Evolutionary conservation across 495 filamentous ascomycete genomes (phyloP).

Genomic region (Hyphodiscus hymeniophilus): DNA sequence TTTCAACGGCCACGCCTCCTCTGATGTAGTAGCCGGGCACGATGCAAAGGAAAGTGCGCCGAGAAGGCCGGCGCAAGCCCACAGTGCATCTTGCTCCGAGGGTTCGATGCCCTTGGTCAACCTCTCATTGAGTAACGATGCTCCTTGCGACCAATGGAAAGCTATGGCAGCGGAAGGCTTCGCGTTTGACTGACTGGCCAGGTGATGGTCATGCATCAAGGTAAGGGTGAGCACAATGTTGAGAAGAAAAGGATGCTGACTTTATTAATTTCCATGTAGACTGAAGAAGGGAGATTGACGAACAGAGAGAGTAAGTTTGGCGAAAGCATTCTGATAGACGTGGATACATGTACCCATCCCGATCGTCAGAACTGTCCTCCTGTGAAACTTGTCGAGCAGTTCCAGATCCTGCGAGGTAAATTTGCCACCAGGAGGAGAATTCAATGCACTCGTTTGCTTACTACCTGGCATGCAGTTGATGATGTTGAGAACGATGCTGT

Average conservation of each 20-base stretch:
- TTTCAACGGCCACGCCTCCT: conserved; percentile 34
- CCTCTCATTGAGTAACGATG: conserved; percentile 28
- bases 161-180: conserved; percentile 16
- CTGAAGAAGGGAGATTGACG: too few relatives aligned
- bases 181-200: conserved; percentile 13
- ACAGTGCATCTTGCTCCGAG: conserved; percentile 30
- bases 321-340: too few relatives aligned
- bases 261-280: too few relatives aligned
- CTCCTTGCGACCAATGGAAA: conserved; percentile 30
- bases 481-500: too few relatives aligned
- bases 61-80: conserved; percentile 29
- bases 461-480: too few relatives aligned
- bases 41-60: conserved; percentile 27
- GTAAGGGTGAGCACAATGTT: conserved; percentile 32
- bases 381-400: too few relatives aligned
- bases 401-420: too few relatives aligned
- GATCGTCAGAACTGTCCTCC: too few relatives aligned
- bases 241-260: conserved; percentile 28
- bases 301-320: too few relatives aligned
- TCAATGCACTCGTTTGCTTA: too few relatives aligned
- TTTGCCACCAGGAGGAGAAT: too few relatives aligned
- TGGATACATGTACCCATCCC: too few relatives aligned
- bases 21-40: conserved; percentile 23
- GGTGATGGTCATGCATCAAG: conserved; percentile 30
- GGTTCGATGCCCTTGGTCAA: conserved; percentile 24